Percentiles rank a stretch among this genome's conserved stretches.
Evolutionary conservation across 148 eudicot species (phyloP).

Genomic region (Rhododendron mucronatum): DNA sequence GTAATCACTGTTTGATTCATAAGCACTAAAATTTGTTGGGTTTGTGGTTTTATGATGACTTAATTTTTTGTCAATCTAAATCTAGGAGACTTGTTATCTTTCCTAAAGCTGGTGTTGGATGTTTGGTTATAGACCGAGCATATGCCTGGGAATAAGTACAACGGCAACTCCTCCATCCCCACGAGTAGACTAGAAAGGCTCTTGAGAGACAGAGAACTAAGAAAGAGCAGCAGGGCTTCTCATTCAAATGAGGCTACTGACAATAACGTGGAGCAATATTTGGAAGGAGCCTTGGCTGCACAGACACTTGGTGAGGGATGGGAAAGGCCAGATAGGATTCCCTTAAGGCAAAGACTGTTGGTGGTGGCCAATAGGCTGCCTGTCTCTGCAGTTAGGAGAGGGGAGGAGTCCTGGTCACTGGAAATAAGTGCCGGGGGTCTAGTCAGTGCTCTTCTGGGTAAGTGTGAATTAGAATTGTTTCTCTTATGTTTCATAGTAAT

Average conservation of each 20-base stretch:
- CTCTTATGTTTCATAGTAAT: not conserved
- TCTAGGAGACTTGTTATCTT: constrained; percentile 25
- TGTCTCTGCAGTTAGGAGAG: constrained; percentile 84
- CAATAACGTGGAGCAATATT: constrained; percentile 45
- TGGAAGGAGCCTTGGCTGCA: constrained; percentile 53
- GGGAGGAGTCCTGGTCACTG: constrained; percentile 86
- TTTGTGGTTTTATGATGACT: constrained; percentile 5
- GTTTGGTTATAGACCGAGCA: constrained; percentile 32
- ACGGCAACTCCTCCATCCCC: constrained; percentile 36
- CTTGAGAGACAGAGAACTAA: constrained; percentile 54
- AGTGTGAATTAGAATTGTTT: constrained; percentile 9
- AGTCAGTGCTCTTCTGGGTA: constrained; percentile 88
- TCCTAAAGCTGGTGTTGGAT: constrained; percentile 14
- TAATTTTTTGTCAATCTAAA: constrained; percentile 14
- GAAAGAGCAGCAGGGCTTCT: constrained; percentile 35
- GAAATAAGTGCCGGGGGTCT: constrained; percentile 91
- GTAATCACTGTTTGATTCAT: not conserved
- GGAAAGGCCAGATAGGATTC: constrained; percentile 43
- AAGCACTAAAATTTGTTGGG: not conserved
- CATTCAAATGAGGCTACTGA: constrained; percentile 35
- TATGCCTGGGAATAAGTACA: constrained; percentile 81
- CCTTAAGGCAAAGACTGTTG: constrained; percentile 57
- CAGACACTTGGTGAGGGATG: constrained; percentile 34
- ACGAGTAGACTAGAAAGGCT: constrained; percentile 53
- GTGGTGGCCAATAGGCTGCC: constrained; percentile 93